Base-by-base conservation (phyloP, 352 stramenopile genomes). In the Phytophthora multivora region DNA sequence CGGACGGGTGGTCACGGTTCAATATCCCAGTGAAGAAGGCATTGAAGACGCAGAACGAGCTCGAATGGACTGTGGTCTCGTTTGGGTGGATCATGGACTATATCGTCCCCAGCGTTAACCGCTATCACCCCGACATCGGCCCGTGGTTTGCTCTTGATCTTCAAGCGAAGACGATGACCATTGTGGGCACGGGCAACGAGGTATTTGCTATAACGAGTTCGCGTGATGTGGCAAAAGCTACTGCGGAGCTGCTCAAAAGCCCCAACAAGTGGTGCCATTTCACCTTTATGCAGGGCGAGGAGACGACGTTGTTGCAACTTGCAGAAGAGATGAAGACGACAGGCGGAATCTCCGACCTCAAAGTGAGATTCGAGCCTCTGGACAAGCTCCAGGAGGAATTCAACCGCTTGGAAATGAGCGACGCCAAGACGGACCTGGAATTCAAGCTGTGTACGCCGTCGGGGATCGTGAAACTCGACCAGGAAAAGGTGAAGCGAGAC, bases 21-120 rank as follows among this genome's bases (percentile, higher is more conserved):
- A 56, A 71, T 16, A 5, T 36, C 11, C 36, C 42, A 10, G 30
- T 73, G 23, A 60, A 53, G 25, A 42, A 79, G 11, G 50, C 58
- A 5, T 59, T 83, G 5, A 43, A 33, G 26, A 15, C 41, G 11
- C 70, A 78, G 28, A 68, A 12, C 19, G 60, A 79, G 15, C 5
- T 83, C 38, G 71, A 83, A 43, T 83, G 74, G 71, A 78, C 67
- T 1, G 26, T 71, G 16, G 42, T 80, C 12, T 59, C 43, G 23
- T 11, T 72, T 4, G 67, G 67, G 5, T 73, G 59, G 53, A 4
- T 80, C 40, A 55, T 63, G 38, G 71, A 83, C 45, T 78, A 70
- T 47, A 33, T 80, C 15, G 55, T 83, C 5, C 60, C 70, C 2
- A 60, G 35, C 6, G 21, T 16, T 25, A 78, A 78, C 49, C 71